These are phyloP conservation scores for Saturnispora bothae DNA, from an alignment of 805 yeast genomes.

Conservation along the genomic window DNA sequence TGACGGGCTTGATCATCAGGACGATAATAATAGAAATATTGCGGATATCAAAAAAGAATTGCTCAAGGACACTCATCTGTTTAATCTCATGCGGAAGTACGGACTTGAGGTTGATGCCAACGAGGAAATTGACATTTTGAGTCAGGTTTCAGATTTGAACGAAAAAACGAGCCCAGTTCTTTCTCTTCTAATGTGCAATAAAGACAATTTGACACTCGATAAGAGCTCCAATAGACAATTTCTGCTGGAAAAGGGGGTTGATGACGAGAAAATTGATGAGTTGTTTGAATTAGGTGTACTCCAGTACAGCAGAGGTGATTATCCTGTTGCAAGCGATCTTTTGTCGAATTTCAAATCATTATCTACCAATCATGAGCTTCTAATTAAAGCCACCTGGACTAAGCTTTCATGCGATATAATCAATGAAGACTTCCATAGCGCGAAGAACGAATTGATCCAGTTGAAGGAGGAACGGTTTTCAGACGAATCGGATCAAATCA, in stretches of 20 bases:
- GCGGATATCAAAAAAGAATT: slow-evolving; percentile 44
- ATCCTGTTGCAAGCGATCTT: slow-evolving; percentile 47
- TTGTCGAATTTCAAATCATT: slow-evolving; percentile 46
- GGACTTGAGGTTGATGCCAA: slow-evolving; percentile 34
- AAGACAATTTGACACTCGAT: slow-evolving; percentile 43
- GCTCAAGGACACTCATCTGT: slow-evolving; percentile 49
- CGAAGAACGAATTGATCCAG: slow-evolving; percentile 37
- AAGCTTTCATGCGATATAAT: slow-evolving; percentile 52
- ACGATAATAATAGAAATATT: too few species aligned
- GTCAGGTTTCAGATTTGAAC: too few species aligned
- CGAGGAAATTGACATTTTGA: slow-evolving; percentile 26
- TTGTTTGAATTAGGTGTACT: slow-evolving; percentile 51
- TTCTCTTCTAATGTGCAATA: slow-evolving; percentile 39
- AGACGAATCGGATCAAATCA: slow-evolving; percentile 24
- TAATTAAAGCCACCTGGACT: slow-evolving; percentile 58
- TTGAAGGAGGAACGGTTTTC: slow-evolving; percentile 50
- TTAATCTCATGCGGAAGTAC: slow-evolving; percentile 36
- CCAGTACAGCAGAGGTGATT: slow-evolving; percentile 55
- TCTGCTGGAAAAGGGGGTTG: slow-evolving; percentile 34
- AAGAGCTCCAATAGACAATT: slow-evolving; percentile 42
- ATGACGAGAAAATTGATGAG: slow-evolving; percentile 38
- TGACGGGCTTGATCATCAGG: too few species aligned
- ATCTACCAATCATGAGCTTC: slow-evolving; percentile 39
- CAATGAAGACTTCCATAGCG: slow-evolving; percentile 40
- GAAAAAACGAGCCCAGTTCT: slow-evolving; percentile 36